Base-by-base conservation (phyloP, 164 flowering plant species). In the Stephania japonica region DNA sequence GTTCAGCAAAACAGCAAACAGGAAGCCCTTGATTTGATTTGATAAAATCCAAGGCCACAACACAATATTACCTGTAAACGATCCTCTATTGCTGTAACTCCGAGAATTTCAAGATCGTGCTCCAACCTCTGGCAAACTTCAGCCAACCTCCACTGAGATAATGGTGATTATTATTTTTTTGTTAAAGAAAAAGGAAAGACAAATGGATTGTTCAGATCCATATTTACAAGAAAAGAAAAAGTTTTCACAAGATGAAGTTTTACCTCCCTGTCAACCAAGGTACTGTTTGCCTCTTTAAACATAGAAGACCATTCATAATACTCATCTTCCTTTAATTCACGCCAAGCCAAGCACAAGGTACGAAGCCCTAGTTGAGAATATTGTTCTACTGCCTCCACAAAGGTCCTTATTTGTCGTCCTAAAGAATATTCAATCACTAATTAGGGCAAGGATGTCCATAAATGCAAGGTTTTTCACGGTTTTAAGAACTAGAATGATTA, bases 231-330 rank as follows among this genome's bases (percentile, higher is more conserved):
- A 68, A 19, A 9, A 43, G 21, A 7, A 65, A 14, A 72, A 56
- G 1, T 19, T 50, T 26, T 18, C n/a, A 25, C 62, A 64, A 68
- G 23, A 65, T 38, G 56, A 50, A 75, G 75, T 50, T 64, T 81
- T 82, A 96, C 99, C 99, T 96, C 99, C 83, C 99, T 88, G 80
- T 96, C 99, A 82, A 92, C 90, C 82, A 96, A 84, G 73, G 91
- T 83, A 78, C 93, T 87, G 78, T 85, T 90, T 74, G 99, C 98
- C 80, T 93, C 99, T 80, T 87, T 96, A 80, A 90, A 96, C 88
- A 85, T 76, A 75, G 80, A 78, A 63, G 95, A 90, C 99, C 99
- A 96, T 78, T 92, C 95, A 59, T 38, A 83, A 83, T 93, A 96
- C 70, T 91, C 98, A 68, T 90, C 95, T 76, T 91, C 93, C 72